A percentile compares a stretch with the other conserved stretches of the same genome.
Conservation (phyloP, 768 basidiomycete species). For the Lenzites betulinus region DNA sequence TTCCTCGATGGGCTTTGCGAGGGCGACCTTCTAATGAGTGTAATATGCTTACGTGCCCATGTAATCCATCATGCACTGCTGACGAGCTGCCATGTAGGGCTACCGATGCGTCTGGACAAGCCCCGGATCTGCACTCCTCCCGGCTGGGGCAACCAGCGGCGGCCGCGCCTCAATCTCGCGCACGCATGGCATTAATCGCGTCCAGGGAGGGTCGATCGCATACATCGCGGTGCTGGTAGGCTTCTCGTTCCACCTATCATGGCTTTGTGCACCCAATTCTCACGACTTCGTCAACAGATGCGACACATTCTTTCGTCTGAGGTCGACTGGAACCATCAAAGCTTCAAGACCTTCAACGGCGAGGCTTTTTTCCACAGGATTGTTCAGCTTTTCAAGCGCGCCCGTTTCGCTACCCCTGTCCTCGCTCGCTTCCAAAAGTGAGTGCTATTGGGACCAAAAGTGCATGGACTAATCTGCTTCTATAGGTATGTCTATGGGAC, state of each 20-base stretch:
- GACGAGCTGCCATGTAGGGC: background rate
- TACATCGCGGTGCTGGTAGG: background rate
- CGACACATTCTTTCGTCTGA: background rate
- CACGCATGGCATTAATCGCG: background rate
- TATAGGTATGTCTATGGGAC: no score
- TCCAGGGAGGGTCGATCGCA: background rate
- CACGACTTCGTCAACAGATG: background rate
- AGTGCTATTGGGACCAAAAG: no score
- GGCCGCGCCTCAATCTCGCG: background rate
- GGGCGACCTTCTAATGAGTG: background rate
- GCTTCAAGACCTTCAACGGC: background rate
- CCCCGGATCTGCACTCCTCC: background rate
- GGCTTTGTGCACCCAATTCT: background rate
- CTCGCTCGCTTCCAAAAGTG: no score
- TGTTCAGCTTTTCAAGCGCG: no score
- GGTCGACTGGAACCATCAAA: background rate
- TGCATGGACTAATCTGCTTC: no score
- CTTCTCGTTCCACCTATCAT: background rate
- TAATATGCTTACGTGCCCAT: background rate
- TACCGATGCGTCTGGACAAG: conserved; percentile 3
- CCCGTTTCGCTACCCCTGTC: no score
- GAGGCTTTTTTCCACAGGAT: background rate
- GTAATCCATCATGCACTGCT: background rate
- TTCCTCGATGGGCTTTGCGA: background rate
- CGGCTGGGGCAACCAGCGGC: background rate